Conservation (phyloP, 2,329 filamentous ascomycete genomes). For the Leptosphaerulina australis region DNA sequence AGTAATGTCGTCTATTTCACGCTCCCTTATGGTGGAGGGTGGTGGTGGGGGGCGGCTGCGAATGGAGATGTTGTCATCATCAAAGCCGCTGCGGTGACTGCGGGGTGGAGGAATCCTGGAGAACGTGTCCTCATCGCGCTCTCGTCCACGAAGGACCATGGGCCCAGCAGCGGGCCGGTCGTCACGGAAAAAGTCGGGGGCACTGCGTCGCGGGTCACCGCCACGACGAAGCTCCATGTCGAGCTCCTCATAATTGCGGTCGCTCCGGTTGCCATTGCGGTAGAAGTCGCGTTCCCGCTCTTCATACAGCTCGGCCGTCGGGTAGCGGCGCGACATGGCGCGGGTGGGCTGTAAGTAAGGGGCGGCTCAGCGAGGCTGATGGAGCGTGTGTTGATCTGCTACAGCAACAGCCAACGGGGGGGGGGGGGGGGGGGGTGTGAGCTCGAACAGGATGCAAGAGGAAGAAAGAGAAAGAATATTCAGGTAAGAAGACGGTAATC, state of each 20-base stretch:
- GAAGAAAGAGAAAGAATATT: slow-evolving; percentile 1
- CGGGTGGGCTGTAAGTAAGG: slow-evolving; percentile 23
- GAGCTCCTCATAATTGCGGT: slow-evolving; percentile 57
- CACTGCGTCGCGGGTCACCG: slow-evolving; percentile 49
- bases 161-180: slow-evolving; percentile 55
- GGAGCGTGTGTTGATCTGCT: slow-evolving; percentile 21
- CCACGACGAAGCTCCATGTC: slow-evolving; percentile 55
- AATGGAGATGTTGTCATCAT: slow-evolving; percentile 49
- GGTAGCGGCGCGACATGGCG: slow-evolving; percentile 55
- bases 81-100: slow-evolving; percentile 45
- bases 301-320: slow-evolving; percentile 55
- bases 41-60: slow-evolving; percentile 40
- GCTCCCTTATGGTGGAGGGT: slow-evolving; percentile 34
- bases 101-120: slow-evolving; percentile 36
- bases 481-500: slow-evolving; percentile 10
- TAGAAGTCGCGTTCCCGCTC: slow-evolving; percentile 59
- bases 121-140: slow-evolving; percentile 49
- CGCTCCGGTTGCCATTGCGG: slow-evolving; percentile 48
- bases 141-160: slow-evolving; percentile 54
- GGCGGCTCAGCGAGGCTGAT: slow-evolving; percentile 14
- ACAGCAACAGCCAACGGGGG: slow-evolving; percentile 9
- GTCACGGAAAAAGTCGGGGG: slow-evolving; percentile 57
- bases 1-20: slow-evolving; percentile 49
- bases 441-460: slow-evolving; percentile 7
- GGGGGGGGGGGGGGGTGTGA: background rate